A percentile compares a stretch with the other conserved stretches of the same genome.
These are phyloP conservation scores for Auriscalpium microsporum DNA, from an alignment of 768 basidiomycete genomes.

Conservation along the genomic window DNA sequence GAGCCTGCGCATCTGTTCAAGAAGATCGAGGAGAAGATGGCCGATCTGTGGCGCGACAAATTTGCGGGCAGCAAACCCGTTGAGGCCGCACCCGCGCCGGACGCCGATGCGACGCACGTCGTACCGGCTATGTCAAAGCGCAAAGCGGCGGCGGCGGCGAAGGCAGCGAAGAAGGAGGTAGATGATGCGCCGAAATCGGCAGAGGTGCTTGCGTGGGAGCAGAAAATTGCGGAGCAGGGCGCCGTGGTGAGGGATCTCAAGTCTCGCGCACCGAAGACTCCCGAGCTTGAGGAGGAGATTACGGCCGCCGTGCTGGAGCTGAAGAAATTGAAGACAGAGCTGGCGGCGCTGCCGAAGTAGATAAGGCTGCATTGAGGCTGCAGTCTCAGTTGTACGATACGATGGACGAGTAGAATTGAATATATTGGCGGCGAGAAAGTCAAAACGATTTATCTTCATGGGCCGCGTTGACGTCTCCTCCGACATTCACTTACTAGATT, in stretches of 20 bases:
- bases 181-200: slow-evolving; percentile 56
- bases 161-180: slow-evolving; percentile 33
- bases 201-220: slow-evolving; percentile 66
- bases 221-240: slow-evolving; percentile 69
- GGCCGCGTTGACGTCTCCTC: too few relatives aligned
- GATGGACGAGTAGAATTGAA: too few relatives aligned
- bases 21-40: slow-evolving; percentile 87
- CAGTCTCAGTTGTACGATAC: too few relatives aligned
- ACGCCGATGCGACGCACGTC: slow-evolving; percentile 32
- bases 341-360: slow-evolving; percentile 27
- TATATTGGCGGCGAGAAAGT: too few relatives aligned
- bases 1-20: slow-evolving; percentile 88
- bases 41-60: slow-evolving; percentile 67
- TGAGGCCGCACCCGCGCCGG: slow-evolving; percentile 29
- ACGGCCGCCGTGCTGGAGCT: slow-evolving; percentile 52
- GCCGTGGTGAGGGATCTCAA: slow-evolving; percentile 66
- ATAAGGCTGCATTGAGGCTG: not conserved
- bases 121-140: slow-evolving; percentile 43
- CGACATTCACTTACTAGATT: too few relatives aligned
- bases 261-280: slow-evolving; percentile 46
- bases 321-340: slow-evolving; percentile 56
- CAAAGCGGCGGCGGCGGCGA: slow-evolving; percentile 41
- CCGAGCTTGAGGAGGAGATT: slow-evolving; percentile 54
- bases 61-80: slow-evolving; percentile 62
- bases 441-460: too few relatives aligned